These are phyloP conservation scores for Pascua sp. DNA, from an alignment of 1,284 basidiomycete species.

Conservation along the genomic window DNA sequence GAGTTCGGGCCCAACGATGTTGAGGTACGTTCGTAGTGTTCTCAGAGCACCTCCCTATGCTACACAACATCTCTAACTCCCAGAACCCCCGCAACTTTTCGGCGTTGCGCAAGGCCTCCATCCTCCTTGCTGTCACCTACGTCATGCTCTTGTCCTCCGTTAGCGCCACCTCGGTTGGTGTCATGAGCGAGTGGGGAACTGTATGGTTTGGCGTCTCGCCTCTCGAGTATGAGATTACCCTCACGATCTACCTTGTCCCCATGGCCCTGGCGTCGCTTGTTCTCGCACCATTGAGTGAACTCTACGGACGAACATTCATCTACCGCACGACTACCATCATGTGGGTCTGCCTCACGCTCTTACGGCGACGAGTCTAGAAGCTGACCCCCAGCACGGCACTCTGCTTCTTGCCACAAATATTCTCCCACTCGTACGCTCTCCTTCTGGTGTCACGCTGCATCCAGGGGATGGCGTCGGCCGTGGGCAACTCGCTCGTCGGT, in stretches of 20 bases:
- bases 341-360: neutral
- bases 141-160: slow-evolving; percentile 26
- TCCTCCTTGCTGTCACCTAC: slow-evolving; percentile 22
- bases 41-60: too few relatives aligned
- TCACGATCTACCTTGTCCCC: slow-evolving; percentile 30
- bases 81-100: slow-evolving; percentile 44
- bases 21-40: slow-evolving; percentile 28
- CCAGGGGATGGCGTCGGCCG: slow-evolving; percentile 38
- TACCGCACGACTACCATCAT: slow-evolving; percentile 30
- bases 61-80: neutral
- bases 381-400: slow-evolving; percentile 13
- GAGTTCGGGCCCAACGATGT: slow-evolving; percentile 36
- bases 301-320: slow-evolving; percentile 35
- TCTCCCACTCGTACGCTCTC: slow-evolving; percentile 31
- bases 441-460: slow-evolving; percentile 33
- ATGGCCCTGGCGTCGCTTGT: slow-evolving; percentile 37
- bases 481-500: slow-evolving; percentile 42
- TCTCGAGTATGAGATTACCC: slow-evolving; percentile 21
- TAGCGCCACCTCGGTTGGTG: slow-evolving; percentile 23
- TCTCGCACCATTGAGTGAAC: slow-evolving; percentile 41
- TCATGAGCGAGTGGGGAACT: slow-evolving; percentile 28
- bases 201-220: slow-evolving; percentile 27
- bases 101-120: slow-evolving; percentile 24
- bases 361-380: too few relatives aligned
- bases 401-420: slow-evolving; percentile 43